Base-by-base conservation (phyloP, 2,329 filamentous ascomycete species). In the Ophiocordyceps camponoti-floridani region DNA sequence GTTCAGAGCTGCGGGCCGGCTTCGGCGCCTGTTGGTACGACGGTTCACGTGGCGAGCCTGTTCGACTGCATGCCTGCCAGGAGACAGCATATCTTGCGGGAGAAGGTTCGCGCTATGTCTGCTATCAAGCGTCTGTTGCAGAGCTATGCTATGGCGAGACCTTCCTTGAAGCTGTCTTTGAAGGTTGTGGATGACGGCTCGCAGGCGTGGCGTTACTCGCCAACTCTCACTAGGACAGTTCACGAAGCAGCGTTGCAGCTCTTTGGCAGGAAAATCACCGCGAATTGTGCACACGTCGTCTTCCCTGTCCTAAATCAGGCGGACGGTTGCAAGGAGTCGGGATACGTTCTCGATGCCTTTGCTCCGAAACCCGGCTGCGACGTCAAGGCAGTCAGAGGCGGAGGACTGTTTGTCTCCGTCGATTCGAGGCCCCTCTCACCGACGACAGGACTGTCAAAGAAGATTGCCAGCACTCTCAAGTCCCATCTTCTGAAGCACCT, bases 11-110 rank as follows among this genome's bases (percentile, higher is more conserved):
- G 47, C n/a, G 53, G 57, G 3, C 58, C 59, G 5, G 56, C 57
- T 10, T 68, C 74, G 5, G 71, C 75, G 43, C 73, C 77, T 0
- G 62, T 78, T n/a, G 84, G 84, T 23, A 87, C 82, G 1, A 81
- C 77, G 1, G 71, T 87, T 30, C 69, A 67, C 43, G 69, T 79
- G 14, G 64, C 64, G 4, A 66, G 72, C 23, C 66, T 87, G 31
- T 77, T 85, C 53, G 62, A 68, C 5, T 59, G 60, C 16, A 56
- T 82, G 18, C 81, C 80, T 0, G 80, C 86, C 8, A 72, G 83
- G 31, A 72, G 70, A 49, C 71, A 79, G 51, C 59, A 67, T 5
- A 66, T 70, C 12, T 50, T 75, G 30, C 81, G 77, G 53, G 67
- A 75, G n/a, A 64, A 71, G 3, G 52, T 65, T 3, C 82, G 75